Evolutionary conservation across 2,329 filamentous ascomycete species (phyloP).

Genomic region (Pochonia chlamydosporia): DNA sequence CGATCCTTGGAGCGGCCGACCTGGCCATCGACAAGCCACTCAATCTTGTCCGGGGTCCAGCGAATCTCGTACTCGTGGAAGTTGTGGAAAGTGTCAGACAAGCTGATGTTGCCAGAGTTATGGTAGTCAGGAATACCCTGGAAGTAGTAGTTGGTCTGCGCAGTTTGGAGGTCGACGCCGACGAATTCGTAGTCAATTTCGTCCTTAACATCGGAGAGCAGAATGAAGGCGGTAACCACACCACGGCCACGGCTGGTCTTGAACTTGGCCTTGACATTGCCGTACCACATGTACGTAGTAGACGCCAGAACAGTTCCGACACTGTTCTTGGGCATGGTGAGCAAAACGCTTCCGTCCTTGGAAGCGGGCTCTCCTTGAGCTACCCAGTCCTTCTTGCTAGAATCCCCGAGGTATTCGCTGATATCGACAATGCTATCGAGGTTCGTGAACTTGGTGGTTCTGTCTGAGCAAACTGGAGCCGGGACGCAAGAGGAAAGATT

Average conservation of each 20-base stretch:
- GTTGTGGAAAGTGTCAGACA: slow-evolving; percentile 66
- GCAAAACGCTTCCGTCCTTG: slow-evolving; percentile 64
- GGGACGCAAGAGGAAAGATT: slow-evolving; percentile 80
- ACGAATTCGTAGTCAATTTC: slow-evolving; percentile 98
- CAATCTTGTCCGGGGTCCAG: slow-evolving; percentile 82
- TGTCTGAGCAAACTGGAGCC: slow-evolving; percentile 72
- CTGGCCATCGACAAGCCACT: slow-evolving; percentile 81
- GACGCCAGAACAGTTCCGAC: slow-evolving; percentile 81
- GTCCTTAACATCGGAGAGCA: slow-evolving; percentile 93
- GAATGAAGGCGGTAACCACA: slow-evolving; percentile 95
- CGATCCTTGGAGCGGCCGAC: slow-evolving; percentile 69
- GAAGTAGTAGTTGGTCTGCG: slow-evolving; percentile 96
- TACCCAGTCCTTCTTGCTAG: slow-evolving; percentile 79
- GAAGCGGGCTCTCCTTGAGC: slow-evolving; percentile 68
- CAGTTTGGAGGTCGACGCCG: slow-evolving; percentile 67
- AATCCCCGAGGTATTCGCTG: slow-evolving; percentile 79
- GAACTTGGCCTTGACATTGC: slow-evolving; percentile 78
- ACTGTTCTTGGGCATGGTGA: slow-evolving; percentile 84
- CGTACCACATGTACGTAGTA: slow-evolving; percentile 94
- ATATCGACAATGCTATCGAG: slow-evolving; percentile 65
- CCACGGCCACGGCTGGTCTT: slow-evolving; percentile 79
- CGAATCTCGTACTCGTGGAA: slow-evolving; percentile 89
- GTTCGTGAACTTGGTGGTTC: slow-evolving; percentile 66
- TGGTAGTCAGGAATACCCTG: slow-evolving; percentile 85
- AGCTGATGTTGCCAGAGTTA: slow-evolving; percentile 66